Conservation (phyloP, 1,284 basidiomycete genomes). For the Wolfiporia cocos region DNA sequence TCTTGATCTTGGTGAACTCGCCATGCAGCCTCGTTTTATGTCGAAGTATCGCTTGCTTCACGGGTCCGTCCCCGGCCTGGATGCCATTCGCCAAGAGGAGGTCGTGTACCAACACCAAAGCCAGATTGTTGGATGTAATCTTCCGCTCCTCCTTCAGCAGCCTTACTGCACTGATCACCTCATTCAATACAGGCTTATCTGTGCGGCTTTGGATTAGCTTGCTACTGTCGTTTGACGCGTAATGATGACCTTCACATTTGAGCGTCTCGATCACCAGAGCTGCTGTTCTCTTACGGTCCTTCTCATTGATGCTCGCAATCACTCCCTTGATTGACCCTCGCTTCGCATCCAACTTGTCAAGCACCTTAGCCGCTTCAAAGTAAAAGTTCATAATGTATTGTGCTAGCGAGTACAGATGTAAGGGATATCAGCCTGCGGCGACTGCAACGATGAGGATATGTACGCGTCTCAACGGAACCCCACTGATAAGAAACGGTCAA, state of each 20-base stretch:
- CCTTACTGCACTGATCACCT: constrained; percentile 57
- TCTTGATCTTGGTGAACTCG: constrained; percentile 81
- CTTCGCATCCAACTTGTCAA: constrained; percentile 82
- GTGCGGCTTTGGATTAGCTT: constrained; percentile 1
- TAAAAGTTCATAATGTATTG: constrained; percentile 83
- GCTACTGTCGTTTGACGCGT: constrained; percentile 1
- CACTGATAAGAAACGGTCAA: too few relatives aligned
- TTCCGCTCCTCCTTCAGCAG: constrained; percentile 74
- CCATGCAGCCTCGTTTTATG: constrained; percentile 87
- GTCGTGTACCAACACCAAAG: constrained; percentile 85
- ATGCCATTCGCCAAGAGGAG: constrained; percentile 76
- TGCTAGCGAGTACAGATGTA: constrained; percentile 13
- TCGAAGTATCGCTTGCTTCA: constrained; percentile 77
- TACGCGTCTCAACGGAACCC: too few relatives aligned
- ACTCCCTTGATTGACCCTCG: constrained; percentile 83
- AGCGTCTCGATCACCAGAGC: constrained; percentile 87
- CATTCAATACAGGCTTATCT: constrained; percentile 68
- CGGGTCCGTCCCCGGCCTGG: constrained; percentile 81
- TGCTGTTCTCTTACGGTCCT: constrained; percentile 71
- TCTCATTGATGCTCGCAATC: constrained; percentile 65
- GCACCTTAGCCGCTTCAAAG: constrained; percentile 76
- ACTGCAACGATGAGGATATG: constrained; percentile 5
- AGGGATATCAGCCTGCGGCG: constrained; percentile 11
- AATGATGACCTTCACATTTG: constrained; percentile 62
- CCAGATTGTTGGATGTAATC: constrained; percentile 67